Evolutionary conservation across 2,329 filamentous ascomycete species (phyloP).

Genomic region (Apiospora arundinis): DNA sequence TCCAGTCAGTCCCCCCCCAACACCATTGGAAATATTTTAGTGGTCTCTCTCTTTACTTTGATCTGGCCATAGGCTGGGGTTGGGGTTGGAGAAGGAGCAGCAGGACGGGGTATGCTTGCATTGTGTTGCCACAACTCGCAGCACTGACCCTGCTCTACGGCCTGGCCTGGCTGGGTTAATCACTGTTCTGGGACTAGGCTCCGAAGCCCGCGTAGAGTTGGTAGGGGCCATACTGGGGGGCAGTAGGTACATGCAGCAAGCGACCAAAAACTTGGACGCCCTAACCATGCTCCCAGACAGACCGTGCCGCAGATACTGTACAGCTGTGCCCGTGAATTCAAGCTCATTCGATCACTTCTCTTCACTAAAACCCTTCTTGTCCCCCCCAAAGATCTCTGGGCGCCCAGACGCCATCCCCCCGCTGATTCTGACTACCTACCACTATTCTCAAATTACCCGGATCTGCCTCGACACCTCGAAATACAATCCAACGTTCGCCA

Average conservation of each 20-base stretch:
- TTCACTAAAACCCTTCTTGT: slow-evolving; percentile 18
- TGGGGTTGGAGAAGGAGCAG: background rate
- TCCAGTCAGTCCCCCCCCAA: too few species aligned
- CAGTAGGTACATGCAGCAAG: background rate
- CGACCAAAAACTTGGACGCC: slow-evolving; percentile 9
- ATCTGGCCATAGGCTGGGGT: background rate
- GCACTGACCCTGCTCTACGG: background rate
- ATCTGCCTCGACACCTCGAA: background rate
- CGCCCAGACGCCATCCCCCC: slow-evolving; percentile 18
- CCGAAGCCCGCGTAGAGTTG: slow-evolving; percentile 7
- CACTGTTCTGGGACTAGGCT: slow-evolving; percentile 16
- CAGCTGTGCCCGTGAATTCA: slow-evolving; percentile 1
- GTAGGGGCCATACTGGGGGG: background rate
- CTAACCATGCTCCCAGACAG: slow-evolving; percentile 15
- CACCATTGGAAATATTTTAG: background rate
- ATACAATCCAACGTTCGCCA: background rate
- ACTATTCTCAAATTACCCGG: slow-evolving; percentile 1
- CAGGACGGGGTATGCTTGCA: slow-evolving; percentile 2
- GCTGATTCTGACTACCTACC: slow-evolving; percentile 16
- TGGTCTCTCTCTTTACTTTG: background rate
- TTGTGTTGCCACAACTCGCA: background rate
- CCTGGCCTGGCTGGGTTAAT: background rate
- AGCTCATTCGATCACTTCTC: slow-evolving; percentile 13
- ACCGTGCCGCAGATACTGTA: slow-evolving; percentile 17
- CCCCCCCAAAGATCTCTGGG: slow-evolving; percentile 18